A percentile compares a stretch with the other conserved stretches of the same genome.
phyloP scores from a whole-genome alignment of 305 asterid genomes.

The Andrographis paniculata region DNA sequence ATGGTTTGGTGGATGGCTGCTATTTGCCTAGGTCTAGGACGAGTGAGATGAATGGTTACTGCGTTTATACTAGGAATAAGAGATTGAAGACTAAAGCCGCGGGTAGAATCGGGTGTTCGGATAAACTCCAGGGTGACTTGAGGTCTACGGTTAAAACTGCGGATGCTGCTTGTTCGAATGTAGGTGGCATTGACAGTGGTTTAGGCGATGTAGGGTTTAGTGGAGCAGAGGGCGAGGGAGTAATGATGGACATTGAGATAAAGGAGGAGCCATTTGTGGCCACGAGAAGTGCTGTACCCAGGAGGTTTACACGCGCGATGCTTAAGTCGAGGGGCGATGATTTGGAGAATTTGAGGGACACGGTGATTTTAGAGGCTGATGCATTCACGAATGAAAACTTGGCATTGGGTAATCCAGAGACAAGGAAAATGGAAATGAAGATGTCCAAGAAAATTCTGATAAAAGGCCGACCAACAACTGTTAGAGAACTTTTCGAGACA shows the following conservation, averaged over 20 bases:
- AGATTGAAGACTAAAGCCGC: slow-evolving; percentile 39
- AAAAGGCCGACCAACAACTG: slow-evolving; percentile 69
- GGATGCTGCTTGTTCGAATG: slow-evolving; percentile 22
- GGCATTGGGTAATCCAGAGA: slow-evolving; percentile 25
- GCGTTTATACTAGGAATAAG: slow-evolving; percentile 64
- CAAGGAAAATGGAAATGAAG: slow-evolving; percentile 62
- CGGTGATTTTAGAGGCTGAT: slow-evolving; percentile 41
- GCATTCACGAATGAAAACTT: slow-evolving; percentile 26
- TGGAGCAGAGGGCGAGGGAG: slow-evolving; percentile 28
- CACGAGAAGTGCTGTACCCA: slow-evolving; percentile 17
- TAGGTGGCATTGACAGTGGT: slow-evolving; percentile 21
- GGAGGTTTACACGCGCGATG: slow-evolving; percentile 54
- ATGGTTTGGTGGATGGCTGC: slow-evolving; percentile 27
- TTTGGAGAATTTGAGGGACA: slow-evolving; percentile 33
- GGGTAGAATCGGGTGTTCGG: slow-evolving; percentile 20
- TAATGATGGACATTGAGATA: slow-evolving; percentile 56
- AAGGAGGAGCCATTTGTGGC: slow-evolving; percentile 32
- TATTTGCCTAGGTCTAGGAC: slow-evolving; percentile 36
- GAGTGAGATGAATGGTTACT: slow-evolving; percentile 47
- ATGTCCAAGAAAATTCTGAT: slow-evolving; percentile 51
- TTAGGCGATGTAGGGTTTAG: slow-evolving; percentile 22
- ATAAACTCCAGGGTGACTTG: slow-evolving; percentile 18
- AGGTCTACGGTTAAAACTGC: slow-evolving; percentile 20
- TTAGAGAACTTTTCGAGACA: slow-evolving; percentile 87
- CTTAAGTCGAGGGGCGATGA: slow-evolving; percentile 29